phyloP scores from a whole-genome alignment of 257 asterid genomes.

The Solanum rostratum region DNA sequence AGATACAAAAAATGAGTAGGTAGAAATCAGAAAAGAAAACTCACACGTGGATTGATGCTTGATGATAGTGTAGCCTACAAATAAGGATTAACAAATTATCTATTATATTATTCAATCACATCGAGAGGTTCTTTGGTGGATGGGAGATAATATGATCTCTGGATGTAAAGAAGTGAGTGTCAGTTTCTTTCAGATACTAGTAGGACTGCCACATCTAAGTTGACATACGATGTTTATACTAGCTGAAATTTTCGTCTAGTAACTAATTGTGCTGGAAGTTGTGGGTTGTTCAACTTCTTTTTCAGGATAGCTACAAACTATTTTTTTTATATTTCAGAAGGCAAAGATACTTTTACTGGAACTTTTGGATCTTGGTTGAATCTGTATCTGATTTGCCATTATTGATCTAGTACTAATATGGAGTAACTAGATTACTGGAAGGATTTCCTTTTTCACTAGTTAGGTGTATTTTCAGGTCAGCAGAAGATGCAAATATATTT shows the following conservation, averaged over 20 bases:
- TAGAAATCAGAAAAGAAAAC: not conserved
- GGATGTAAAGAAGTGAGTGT: not conserved
- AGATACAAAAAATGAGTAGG: not conserved
- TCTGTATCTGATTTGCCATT: not conserved
- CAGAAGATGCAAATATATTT: constrained; percentile 88
- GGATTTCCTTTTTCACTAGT: constrained; percentile 1
- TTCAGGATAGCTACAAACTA: not conserved
- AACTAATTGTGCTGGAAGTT: not conserved
- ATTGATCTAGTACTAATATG: not conserved
- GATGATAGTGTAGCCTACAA: not conserved
- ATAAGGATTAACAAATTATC: not conserved
- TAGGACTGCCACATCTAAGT: not conserved
- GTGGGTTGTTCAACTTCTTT: not conserved
- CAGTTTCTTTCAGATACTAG: not conserved
- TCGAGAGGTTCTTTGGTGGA: not conserved
- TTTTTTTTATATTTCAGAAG: not conserved
- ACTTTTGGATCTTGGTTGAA: not conserved
- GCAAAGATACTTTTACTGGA: not conserved
- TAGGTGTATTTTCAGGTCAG: constrained; percentile 54
- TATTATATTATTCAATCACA: not conserved
- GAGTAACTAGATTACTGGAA: not conserved
- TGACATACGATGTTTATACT: not conserved
- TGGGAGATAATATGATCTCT: not conserved
- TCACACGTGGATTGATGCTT: not conserved
- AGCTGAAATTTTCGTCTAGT: not conserved